phyloP scores from a whole-genome alignment of 2,329 filamentous ascomycete genomes.

The Alternaria triticina region DNA sequence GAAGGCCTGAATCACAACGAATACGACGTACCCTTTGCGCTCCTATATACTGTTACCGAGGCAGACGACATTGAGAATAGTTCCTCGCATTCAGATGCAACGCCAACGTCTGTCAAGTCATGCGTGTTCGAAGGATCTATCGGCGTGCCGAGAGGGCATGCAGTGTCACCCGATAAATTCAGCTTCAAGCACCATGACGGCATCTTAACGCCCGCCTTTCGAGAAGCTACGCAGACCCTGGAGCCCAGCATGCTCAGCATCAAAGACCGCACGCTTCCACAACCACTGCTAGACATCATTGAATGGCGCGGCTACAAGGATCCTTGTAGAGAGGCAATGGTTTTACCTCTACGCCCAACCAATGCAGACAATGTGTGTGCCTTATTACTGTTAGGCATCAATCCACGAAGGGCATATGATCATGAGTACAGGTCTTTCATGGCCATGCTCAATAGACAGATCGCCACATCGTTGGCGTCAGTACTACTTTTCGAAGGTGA shows the following conservation, averaged over 20 bases:
- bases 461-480: constrained; percentile 44
- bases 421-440: constrained; percentile 41
- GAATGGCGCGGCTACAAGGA: constrained; percentile 43
- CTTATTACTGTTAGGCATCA: constrained; percentile 41
- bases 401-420: constrained; percentile 43
- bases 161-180: constrained; percentile 34
- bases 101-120: constrained; percentile 29
- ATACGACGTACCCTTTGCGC: constrained; percentile 41
- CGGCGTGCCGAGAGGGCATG: constrained; percentile 39
- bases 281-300: constrained; percentile 35
- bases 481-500: constrained; percentile 44
- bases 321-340: constrained; percentile 41
- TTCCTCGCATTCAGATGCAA: constrained; percentile 33
- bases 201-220: constrained; percentile 41
- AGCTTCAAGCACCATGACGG: constrained; percentile 38
- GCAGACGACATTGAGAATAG: constrained; percentile 32
- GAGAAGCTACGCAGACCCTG: constrained; percentile 42
- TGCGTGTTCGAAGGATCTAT: constrained; percentile 43
- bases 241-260: constrained; percentile 36
- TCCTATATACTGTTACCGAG: constrained; percentile 42
- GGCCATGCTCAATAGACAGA: constrained; percentile 39
- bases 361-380: constrained; percentile 40
- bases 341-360: constrained; percentile 41
- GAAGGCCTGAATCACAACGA: constrained; percentile 54
- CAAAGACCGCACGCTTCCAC: constrained; percentile 34